These are phyloP conservation scores for Dipodascus albidus DNA, from an alignment of 805 yeast species.

Conservation along the genomic window DNA sequence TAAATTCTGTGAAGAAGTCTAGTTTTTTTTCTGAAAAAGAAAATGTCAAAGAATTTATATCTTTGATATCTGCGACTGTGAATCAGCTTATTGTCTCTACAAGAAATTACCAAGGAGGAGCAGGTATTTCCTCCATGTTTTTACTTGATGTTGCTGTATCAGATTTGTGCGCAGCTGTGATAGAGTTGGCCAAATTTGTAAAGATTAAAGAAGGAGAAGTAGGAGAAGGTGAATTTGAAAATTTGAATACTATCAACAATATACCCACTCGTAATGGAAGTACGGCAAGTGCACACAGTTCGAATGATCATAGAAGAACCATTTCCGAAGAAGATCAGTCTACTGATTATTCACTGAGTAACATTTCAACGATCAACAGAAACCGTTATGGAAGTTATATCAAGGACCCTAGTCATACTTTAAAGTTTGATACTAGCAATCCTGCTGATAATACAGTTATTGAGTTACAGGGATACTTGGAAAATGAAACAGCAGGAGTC, in stretches of 20 bases:
- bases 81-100: constrained; percentile 69
- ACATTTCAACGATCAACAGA: neutral
- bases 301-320: neutral
- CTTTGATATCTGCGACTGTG: constrained; percentile 49
- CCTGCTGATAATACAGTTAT: constrained; percentile 75
- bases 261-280: neutral
- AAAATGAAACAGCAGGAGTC: constrained; percentile 87
- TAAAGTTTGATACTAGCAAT: neutral
- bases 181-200: constrained; percentile 28
- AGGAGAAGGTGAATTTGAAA: neutral
- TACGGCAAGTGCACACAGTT: neutral
- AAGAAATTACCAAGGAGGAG: constrained; percentile 57
- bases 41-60: constrained; percentile 18
- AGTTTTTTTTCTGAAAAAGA: constrained; percentile 8
- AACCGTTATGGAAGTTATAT: neutral
- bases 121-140: constrained; percentile 53
- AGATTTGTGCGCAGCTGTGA: constrained; percentile 53
- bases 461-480: constrained; percentile 73
- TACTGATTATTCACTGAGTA: neutral
- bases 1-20: constrained; percentile 15
- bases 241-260: neutral
- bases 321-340: neutral
- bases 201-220: constrained; percentile 10
- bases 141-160: constrained; percentile 66
- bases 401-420: neutral